Evolutionary conservation across 257 asterid species (phyloP).

Genomic region (Solanum gandarillasii): DNA sequence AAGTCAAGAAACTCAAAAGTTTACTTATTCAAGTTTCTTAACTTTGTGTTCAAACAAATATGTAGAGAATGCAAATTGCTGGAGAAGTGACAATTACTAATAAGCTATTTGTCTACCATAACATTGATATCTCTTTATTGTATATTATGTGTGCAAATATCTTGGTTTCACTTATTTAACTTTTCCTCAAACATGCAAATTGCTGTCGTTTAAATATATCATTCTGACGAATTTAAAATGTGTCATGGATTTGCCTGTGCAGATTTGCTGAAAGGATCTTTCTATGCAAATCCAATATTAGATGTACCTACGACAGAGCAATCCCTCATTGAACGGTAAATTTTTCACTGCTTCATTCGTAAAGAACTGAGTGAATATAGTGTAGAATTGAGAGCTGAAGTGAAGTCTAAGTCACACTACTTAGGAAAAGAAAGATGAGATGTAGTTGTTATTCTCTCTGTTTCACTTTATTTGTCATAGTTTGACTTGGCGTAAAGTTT

Average conservation of each 20-base stretch:
- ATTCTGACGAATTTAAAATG: background rate
- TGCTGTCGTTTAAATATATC: background rate
- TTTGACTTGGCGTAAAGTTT: background rate
- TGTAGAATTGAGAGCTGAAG: background rate
- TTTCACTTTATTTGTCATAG: background rate
- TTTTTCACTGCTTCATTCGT: background rate
- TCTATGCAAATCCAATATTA: constrained; percentile 72
- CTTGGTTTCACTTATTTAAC: background rate
- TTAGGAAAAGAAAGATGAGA: background rate
- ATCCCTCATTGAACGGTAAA: constrained; percentile 59
- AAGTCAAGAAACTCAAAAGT: background rate
- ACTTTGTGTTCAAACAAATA: no score
- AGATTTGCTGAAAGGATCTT: constrained; percentile 85
- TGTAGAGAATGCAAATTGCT: no score
- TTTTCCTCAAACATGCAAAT: background rate
- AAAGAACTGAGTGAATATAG: background rate
- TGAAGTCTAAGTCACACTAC: background rate
- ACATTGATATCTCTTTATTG: background rate
- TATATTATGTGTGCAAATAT: background rate
- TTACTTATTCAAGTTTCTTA: background rate
- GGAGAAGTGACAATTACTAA: background rate
- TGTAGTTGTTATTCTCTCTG: background rate
- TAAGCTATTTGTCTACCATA: background rate
- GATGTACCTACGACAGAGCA: constrained; percentile 58
- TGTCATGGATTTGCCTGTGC: constrained; percentile 10